phyloP scores from a whole-genome alignment of 371 early-diverging fungal genomes.

The Mortierella sp. region DNA sequence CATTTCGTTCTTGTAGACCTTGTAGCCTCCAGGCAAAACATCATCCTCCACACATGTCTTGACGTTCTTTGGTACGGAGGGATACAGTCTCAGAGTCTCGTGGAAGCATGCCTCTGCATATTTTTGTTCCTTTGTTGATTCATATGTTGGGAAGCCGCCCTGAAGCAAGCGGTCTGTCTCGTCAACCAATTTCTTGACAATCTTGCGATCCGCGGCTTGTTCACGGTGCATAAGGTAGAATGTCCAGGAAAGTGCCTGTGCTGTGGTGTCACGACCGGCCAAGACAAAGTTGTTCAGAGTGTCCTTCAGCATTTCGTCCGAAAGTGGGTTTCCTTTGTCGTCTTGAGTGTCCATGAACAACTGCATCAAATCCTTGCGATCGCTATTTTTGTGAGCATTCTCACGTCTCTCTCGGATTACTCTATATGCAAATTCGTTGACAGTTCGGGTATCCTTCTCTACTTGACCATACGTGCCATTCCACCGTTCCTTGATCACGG shows the following conservation, averaged over 20 bases:
- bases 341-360: slow-evolving; percentile 72
- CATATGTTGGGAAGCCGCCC: slow-evolving; percentile 60
- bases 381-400: slow-evolving; percentile 26
- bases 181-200: slow-evolving; percentile 62
- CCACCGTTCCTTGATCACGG: slow-evolving; percentile 51
- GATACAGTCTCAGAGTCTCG: slow-evolving; percentile 81
- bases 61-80: slow-evolving; percentile 76
- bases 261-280: slow-evolving; percentile 64
- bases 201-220: slow-evolving; percentile 56
- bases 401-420: slow-evolving; percentile 61
- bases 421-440: slow-evolving; percentile 60
- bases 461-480: slow-evolving; percentile 21
- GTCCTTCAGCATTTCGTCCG: slow-evolving; percentile 71
- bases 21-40: slow-evolving; percentile 76
- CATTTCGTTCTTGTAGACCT: slow-evolving; percentile 69
- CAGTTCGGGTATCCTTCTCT: slow-evolving; percentile 20
- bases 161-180: slow-evolving; percentile 64
- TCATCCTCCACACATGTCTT: slow-evolving; percentile 78
- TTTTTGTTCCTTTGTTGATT: slow-evolving; percentile 63
- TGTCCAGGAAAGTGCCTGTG: slow-evolving; percentile 78
- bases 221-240: slow-evolving; percentile 69
- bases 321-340: slow-evolving; percentile 63
- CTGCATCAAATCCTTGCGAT: slow-evolving; percentile 65
- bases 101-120: slow-evolving; percentile 71
- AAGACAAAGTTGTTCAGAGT: slow-evolving; percentile 74